These are phyloP conservation scores for Orbilia quercus DNA, from an alignment of 2,329 filamentous ascomycete species.

Conservation along the genomic window DNA sequence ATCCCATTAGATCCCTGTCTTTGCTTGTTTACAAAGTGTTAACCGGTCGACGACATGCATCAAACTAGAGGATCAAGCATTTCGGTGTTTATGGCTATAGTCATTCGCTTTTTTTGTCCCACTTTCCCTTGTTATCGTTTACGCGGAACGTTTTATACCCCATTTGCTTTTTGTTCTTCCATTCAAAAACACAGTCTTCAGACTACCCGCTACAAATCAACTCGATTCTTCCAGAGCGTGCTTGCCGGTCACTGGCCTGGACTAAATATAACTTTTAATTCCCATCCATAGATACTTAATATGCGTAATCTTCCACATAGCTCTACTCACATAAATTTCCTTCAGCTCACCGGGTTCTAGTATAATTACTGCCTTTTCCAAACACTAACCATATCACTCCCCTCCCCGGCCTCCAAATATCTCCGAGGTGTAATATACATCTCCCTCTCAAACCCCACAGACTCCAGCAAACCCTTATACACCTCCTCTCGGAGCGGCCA, in stretches of 20 bases:
- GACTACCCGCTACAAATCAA: too few relatives aligned
- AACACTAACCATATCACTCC: constrained; percentile 62
- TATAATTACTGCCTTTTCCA: constrained; percentile 58
- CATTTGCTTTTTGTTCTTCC: constrained; percentile 26
- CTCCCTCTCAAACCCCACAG: constrained; percentile 59
- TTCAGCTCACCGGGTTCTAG: neutral
- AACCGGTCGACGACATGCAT: constrained; percentile 15
- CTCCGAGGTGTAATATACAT: constrained; percentile 61
- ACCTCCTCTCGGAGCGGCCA: constrained; percentile 61
- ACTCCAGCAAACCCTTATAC: constrained; percentile 57
- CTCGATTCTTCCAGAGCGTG: neutral
- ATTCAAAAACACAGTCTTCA: constrained; percentile 4
- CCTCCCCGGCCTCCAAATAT: constrained; percentile 61
- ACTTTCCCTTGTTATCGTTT: neutral
- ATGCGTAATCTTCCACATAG: too few relatives aligned
- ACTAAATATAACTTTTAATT: neutral
- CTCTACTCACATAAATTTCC: too few relatives aligned
- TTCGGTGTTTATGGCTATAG: constrained; percentile 13
- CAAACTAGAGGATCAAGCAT: constrained; percentile 26
- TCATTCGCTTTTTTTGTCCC: constrained; percentile 10
- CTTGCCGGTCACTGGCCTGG: neutral
- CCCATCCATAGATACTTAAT: constrained; percentile 2
- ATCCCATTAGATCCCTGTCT: neutral
- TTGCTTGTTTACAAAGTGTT: constrained; percentile 2
- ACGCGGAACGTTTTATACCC: constrained; percentile 23